Evolutionary conservation across 1,284 basidiomycete genomes (phyloP), one percentile per base, ranked within the genome.

Genomic region (Macrocybe sp.): DNA sequence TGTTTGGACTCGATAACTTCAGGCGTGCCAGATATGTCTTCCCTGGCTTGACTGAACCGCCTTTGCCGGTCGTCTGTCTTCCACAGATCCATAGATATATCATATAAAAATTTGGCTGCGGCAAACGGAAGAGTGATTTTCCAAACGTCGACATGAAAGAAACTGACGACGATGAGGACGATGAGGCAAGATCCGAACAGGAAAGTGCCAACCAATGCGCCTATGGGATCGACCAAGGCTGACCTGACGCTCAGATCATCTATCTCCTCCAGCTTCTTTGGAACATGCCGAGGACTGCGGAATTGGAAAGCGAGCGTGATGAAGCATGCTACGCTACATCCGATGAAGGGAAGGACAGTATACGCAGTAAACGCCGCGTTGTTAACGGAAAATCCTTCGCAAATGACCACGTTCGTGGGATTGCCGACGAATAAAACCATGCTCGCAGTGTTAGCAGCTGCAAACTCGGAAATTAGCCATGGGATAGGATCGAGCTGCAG

Each of bases 71-170:
- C 22, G 22, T 22, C 22, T 4, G 22, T 22, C 22, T 22, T 22
- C 22, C 22, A 22, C 4, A 22, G 75, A 59, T 85, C 79, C 74
- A 78, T 78, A 2, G 52, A 57, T 7, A 85, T 56, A 59, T 94
- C 90, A 42, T 85, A 79, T 2, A 79, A 44, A 38, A 92, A 74
- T 61, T 92, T 90, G 45, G 80, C 63, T 1, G 78, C 63, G 0
- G 93, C 94, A 32, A 94, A 93, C 0, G 96, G 94, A n/a, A 92
- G 75, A 1, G 85, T 90, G 41, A 98, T 86, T 68, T 82, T 80
- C 81, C 89, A 89, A 5, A 89, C 92, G 46, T 83, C 80, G 9
- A 81, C 65, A 41, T 75, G 67, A 51, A 81, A 72, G 66, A 82
- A 82, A 55, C 78, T 76, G 53, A 78, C 69, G 11, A 77, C 66